These are phyloP conservation scores for Tricholomella constricta DNA, from an alignment of 768 basidiomycete species.

Conservation along the genomic window DNA sequence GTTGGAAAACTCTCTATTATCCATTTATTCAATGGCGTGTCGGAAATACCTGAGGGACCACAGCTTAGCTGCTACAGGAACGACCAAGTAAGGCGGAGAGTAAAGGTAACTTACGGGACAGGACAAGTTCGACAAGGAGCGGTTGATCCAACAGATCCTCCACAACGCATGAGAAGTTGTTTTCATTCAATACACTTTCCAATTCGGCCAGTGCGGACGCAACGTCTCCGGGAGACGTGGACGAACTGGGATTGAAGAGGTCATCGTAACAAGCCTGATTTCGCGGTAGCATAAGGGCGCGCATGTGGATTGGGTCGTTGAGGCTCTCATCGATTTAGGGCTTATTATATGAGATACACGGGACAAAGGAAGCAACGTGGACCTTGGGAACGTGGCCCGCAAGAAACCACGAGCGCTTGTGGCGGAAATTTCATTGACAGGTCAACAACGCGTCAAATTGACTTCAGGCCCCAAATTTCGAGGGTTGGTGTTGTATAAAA, in stretches of 20 bases:
- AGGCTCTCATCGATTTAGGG: conserved; percentile 1
- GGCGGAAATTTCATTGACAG: not conserved
- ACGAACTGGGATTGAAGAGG: conserved; percentile 18
- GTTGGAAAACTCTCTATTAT: conserved; percentile 36
- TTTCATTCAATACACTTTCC: conserved; percentile 19
- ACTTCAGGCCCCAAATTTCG: too few species aligned
- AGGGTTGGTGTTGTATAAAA: too few species aligned
- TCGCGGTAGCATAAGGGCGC: conserved; percentile 9
- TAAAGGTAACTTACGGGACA: conserved; percentile 24
- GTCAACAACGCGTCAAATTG: too few species aligned
- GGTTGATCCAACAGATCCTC: conserved; percentile 23
- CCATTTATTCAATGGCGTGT: conserved; percentile 20
- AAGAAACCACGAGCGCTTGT: not conserved
- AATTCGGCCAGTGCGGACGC: conserved; percentile 22
- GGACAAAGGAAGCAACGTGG: conserved; percentile 2
- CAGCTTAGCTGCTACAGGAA: not conserved
- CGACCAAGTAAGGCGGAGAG: not conserved
- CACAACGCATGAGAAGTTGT: conserved; percentile 23
- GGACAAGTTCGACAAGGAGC: conserved; percentile 24
- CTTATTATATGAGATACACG: not conserved
- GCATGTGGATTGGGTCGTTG: conserved; percentile 20
- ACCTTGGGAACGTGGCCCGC: not conserved
- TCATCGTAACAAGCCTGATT: conserved; percentile 23
- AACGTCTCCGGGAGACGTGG: conserved; percentile 21
- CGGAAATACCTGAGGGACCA: conserved; percentile 14